Base-by-base conservation (phyloP, 2,329 filamentous ascomycete genomes). In the Pyrenophora seminiperda region DNA sequence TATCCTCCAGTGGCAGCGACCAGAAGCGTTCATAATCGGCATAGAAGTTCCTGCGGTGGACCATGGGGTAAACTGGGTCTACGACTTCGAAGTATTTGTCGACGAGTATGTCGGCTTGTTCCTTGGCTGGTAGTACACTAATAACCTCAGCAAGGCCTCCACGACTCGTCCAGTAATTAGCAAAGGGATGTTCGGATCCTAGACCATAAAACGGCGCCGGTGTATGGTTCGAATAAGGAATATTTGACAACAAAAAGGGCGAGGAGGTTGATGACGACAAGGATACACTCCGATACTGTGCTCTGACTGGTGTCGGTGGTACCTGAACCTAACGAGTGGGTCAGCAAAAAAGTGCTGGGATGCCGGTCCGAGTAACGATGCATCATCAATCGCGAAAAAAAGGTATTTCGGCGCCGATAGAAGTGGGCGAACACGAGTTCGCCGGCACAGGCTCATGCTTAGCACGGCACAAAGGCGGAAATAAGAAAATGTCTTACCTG, bases 91-190 rank as follows among this genome's bases (percentile, higher is more conserved):
- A 81, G 59, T 79, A 81, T 54, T 78, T 80, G 13, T 75, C 73
- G 13, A 79, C 74, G 14, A 92, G 76, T 31, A 89, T 85, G 59
- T 92, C 88, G 44, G 87, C 87, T 70, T 91, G 88, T 7, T 86
- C 74, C 73, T 90, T 91, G 49, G 86, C 86, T 0, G 89, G 89
- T 10, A 93, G 76, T 3, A 91, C 87, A 1, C 83, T 84, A 34
- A 91, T 84, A 5, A 91, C 88, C 72, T 93, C 89, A 7, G 83
- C 79, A 14, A 93, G 75, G 0, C 88, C 89, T 39, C 89, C 89
- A 53, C 86, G 82, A 63, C 86, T 90, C 2, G 88, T 92, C 89
- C 89, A 93, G 72, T 92, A 92, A 67, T 92, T 92, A 63, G 87
- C 85, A 67, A 91, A 91, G 0, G 88, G 88, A 66, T 91, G 88